Conservation (phyloP, 192 early-diverging fungal species). For the Chytriomyces hyalinus region DNA sequence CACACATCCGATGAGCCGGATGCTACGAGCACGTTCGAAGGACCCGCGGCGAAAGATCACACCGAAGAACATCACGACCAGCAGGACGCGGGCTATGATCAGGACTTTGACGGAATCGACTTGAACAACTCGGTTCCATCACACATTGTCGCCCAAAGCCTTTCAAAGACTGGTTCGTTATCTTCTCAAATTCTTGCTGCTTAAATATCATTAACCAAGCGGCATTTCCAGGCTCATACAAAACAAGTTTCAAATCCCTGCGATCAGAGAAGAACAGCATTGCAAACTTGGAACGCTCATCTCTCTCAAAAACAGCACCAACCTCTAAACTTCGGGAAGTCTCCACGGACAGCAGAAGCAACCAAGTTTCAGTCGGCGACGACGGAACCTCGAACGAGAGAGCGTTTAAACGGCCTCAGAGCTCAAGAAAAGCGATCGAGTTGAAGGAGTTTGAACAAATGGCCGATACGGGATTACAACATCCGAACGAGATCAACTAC, state of each 20-base stretch:
- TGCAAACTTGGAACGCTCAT: not conserved
- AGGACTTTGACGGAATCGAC: not conserved
- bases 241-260: not conserved
- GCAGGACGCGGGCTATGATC: not conserved
- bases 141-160: conserved; percentile 22
- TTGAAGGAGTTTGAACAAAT: not conserved
- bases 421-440: not conserved
- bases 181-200: not conserved
- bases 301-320: not conserved
- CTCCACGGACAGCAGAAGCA: too few species aligned
- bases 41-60: not conserved
- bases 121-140: conserved; percentile 21
- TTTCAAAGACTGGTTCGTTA: not conserved
- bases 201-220: too few species aligned
- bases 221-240: not conserved
- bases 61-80: not conserved
- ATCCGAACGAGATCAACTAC: conserved; percentile 24
- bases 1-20: not conserved
- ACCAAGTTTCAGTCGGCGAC: not conserved
- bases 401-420: conserved; percentile 23
- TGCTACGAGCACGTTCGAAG: not conserved
- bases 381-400: conserved; percentile 4
- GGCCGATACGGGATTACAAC: not conserved
- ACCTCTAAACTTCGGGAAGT: not conserved
- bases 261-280: not conserved